Evolutionary conservation across 371 early-diverging fungal species (phyloP).

Genomic region (Blyttiomyces sp.): DNA sequence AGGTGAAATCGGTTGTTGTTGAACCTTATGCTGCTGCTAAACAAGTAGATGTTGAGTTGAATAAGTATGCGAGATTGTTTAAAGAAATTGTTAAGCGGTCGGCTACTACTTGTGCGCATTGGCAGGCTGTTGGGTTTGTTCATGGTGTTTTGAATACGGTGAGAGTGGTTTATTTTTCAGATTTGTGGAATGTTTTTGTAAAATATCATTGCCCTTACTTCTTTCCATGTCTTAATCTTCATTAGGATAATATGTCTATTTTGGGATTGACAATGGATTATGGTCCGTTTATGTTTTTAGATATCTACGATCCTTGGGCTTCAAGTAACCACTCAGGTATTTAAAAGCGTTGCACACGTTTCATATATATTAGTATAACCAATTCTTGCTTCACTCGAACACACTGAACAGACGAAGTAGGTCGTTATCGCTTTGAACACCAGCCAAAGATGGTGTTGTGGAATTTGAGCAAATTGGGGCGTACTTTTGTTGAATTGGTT

Average conservation of each 20-base stretch:
- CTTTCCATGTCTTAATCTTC: neutral
- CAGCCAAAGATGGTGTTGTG: constrained; percentile 84
- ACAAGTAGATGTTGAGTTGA: constrained; percentile 27
- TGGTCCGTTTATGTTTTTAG: constrained; percentile 80
- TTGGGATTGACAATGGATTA: constrained; percentile 83
- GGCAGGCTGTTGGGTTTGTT: constrained; percentile 78
- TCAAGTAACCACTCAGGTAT: constrained; percentile 73
- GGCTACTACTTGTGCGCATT: constrained; percentile 75
- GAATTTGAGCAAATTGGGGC: constrained; percentile 72
- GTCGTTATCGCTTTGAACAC: constrained; percentile 74
- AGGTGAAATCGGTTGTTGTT: constrained; percentile 4
- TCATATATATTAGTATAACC: constrained; percentile 21
- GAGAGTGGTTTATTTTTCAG: neutral
- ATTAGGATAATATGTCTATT: constrained; percentile 78
- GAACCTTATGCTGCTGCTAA: constrained; percentile 15
- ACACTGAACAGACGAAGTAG: constrained; percentile 23
- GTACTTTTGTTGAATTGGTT: constrained; percentile 65
- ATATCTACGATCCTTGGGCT: constrained; percentile 74
- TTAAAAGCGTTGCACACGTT: neutral
- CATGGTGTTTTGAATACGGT: constrained; percentile 80
- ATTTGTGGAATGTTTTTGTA: neutral
- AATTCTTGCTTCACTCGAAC: constrained; percentile 21
- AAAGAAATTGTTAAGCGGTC: constrained; percentile 63
- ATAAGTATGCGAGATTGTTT: constrained; percentile 64
- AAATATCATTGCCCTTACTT: neutral